These are phyloP conservation scores for Paramecium sexaurelia DNA, from an alignment of 73 alveolate genomes.

Conservation along the genomic window DNA sequence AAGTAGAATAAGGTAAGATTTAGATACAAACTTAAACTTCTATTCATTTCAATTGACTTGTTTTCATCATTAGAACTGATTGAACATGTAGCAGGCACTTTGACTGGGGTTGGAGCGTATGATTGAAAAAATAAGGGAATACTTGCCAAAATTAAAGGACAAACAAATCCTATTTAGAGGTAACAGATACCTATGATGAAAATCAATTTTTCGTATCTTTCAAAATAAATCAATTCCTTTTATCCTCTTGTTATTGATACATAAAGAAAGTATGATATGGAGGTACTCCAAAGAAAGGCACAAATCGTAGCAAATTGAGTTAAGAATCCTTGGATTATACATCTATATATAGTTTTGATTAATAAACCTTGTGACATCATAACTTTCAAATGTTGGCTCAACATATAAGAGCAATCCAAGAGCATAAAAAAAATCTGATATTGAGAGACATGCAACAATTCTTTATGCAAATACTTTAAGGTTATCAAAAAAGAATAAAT, in stretches of 20 bases:
- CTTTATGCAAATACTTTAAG: conserved; percentile 4
- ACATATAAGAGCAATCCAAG: conserved; percentile 5
- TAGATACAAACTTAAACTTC: neutral
- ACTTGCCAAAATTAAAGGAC: neutral
- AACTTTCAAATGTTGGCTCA: neutral
- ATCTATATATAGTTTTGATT: neutral
- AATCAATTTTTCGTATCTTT: neutral
- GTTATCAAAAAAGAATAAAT: conserved; percentile 34
- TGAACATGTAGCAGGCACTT: conserved; percentile 24
- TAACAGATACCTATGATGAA: neutral
- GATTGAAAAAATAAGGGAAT: neutral
- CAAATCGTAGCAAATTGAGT: conserved; percentile 25
- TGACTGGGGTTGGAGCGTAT: neutral
- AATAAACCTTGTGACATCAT: neutral
- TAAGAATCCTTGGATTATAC: conserved; percentile 6
- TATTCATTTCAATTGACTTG: neutral
- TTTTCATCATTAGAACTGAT: conserved; percentile 15
- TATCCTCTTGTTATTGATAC: neutral
- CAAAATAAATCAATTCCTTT: neutral
- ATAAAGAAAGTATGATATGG: neutral
- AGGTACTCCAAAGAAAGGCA: conserved; percentile 39
- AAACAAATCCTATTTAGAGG: neutral
- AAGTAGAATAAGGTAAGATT: conserved; percentile 30
- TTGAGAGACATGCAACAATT: neutral
- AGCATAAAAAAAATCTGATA: neutral